Conservation (phyloP, 1,284 basidiomycete genomes). For the Albatrellus sp. region DNA sequence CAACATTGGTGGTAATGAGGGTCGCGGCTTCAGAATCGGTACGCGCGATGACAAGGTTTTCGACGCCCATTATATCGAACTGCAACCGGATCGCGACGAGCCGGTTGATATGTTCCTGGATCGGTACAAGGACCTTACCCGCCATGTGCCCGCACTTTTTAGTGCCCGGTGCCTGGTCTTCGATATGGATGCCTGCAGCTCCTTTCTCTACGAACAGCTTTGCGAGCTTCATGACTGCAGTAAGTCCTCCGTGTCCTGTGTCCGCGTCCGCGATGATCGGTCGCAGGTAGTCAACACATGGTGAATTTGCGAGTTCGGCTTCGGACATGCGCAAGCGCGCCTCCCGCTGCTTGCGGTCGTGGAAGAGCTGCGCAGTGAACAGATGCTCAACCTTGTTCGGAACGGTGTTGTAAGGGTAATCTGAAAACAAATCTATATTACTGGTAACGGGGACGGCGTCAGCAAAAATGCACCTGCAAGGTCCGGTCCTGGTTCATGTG, state of each 20-base stretch:
- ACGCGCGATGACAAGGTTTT: slow-evolving; percentile 65
- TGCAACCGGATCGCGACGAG: slow-evolving; percentile 68
- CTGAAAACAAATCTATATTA: slow-evolving; percentile 20
- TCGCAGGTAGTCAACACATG: slow-evolving; percentile 49
- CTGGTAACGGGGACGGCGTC: background rate
- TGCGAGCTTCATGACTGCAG: slow-evolving; percentile 59
- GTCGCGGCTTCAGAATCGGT: slow-evolving; percentile 89
- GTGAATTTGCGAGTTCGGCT: slow-evolving; percentile 57
- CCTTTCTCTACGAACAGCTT: slow-evolving; percentile 75
- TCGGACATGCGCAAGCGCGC: slow-evolving; percentile 63
- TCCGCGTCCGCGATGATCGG: slow-evolving; percentile 62
- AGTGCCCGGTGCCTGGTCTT: slow-evolving; percentile 68
- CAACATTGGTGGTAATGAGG: slow-evolving; percentile 93
- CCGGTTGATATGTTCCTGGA: slow-evolving; percentile 72
- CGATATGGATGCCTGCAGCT: slow-evolving; percentile 64
- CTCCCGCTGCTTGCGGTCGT: slow-evolving; percentile 79
- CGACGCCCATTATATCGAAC: slow-evolving; percentile 72
- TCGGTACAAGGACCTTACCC: slow-evolving; percentile 48
- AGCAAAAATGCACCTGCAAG: slow-evolving; percentile 60
- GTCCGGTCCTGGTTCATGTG: slow-evolving; percentile 95
- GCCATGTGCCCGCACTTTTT: slow-evolving; percentile 70
- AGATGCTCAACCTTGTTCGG: slow-evolving; percentile 87
- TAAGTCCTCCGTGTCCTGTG: slow-evolving; percentile 54
- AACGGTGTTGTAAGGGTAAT: slow-evolving; percentile 91
- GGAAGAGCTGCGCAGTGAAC: slow-evolving; percentile 82